Evolutionary conservation across 805 yeast species (phyloP).

Genomic region (Citeromyces nyonsensis): DNA sequence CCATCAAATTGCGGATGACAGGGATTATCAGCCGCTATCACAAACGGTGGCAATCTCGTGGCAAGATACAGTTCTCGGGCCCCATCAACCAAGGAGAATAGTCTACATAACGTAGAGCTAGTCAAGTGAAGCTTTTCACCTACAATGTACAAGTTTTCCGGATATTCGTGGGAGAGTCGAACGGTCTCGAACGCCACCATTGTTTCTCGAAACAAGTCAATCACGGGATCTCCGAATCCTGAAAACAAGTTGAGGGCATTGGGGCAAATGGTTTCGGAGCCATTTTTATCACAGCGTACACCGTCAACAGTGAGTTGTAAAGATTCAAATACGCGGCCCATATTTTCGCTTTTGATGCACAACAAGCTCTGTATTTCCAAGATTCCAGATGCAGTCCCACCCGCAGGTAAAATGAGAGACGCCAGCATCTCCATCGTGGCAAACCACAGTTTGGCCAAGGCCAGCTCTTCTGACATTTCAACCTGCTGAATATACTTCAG

Average conservation of each 20-base stretch:
- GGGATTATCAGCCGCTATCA: too few relatives aligned
- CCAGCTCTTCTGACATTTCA: constrained; percentile 16
- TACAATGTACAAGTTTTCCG: too few relatives aligned
- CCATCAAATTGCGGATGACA: background rate
- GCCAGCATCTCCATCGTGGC: constrained; percentile 48
- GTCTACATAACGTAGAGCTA: too few relatives aligned
- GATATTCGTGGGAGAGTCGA: too few relatives aligned
- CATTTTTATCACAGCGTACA: constrained; percentile 4
- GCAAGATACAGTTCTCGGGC: too few relatives aligned
- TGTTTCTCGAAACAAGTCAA: too few relatives aligned
- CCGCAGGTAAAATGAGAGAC: constrained; percentile 37
- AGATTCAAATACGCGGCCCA: constrained; percentile 6
- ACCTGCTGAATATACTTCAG: constrained; percentile 25
- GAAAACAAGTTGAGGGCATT: too few relatives aligned
- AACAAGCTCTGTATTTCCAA: constrained; percentile 27
- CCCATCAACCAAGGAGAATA: too few relatives aligned
- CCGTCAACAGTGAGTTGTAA: constrained; percentile 16
- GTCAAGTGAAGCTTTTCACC: too few relatives aligned
- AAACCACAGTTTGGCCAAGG: constrained; percentile 36
- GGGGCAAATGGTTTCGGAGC: background rate
- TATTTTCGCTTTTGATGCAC: constrained; percentile 5
- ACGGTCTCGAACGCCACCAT: too few relatives aligned
- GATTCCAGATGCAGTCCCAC: constrained; percentile 41
- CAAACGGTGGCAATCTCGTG: too few relatives aligned
- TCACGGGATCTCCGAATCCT: too few relatives aligned